phyloP scores from a whole-genome alignment of 108 stramenopile genomes.

The Cyclotella baltica region DNA sequence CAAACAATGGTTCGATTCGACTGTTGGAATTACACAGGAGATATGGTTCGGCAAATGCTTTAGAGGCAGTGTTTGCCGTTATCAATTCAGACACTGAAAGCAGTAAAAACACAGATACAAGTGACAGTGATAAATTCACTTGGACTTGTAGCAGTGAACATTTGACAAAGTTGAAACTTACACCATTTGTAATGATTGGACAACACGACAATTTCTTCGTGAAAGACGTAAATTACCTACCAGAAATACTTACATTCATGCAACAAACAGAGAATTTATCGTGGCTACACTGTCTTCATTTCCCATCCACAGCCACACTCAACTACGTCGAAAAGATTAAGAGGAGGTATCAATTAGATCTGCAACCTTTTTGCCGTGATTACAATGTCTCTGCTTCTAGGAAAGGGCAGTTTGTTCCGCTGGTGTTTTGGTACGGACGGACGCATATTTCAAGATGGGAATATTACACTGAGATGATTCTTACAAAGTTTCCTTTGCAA shows the following conservation, averaged over 20 bases:
- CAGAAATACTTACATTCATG: conserved; percentile 15
- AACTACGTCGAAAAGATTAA: conserved; percentile 45
- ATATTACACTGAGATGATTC: conserved; percentile 31
- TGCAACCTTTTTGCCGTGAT: conserved; percentile 3
- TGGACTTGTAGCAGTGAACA: background rate
- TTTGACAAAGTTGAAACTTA: conserved; percentile 17
- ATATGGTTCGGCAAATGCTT: conserved; percentile 3
- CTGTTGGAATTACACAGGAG: conserved; percentile 23
- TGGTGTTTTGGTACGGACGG: conserved; percentile 57
- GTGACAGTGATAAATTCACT: conserved; percentile 15
- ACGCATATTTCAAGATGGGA: conserved; percentile 36
- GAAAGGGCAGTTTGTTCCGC: conserved; percentile 27
- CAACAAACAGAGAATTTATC: conserved; percentile 3
- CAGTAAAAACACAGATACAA: conserved; percentile 30
- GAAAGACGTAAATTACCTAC: conserved; percentile 19
- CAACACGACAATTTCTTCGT: conserved; percentile 62
- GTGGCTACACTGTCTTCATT: conserved; percentile 51
- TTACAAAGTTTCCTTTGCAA: conserved; percentile 18
- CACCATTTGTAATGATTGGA: conserved; percentile 52
- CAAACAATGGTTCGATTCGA: conserved; percentile 26
- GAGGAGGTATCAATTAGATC: conserved; percentile 43
- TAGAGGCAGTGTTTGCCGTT: background rate
- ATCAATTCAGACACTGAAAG: conserved; percentile 26
- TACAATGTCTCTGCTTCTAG: background rate
- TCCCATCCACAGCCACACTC: conserved; percentile 47